These are phyloP conservation scores for Neoboletus subvelutipes DNA, from an alignment of 768 basidiomycete genomes.

Conservation along the genomic window DNA sequence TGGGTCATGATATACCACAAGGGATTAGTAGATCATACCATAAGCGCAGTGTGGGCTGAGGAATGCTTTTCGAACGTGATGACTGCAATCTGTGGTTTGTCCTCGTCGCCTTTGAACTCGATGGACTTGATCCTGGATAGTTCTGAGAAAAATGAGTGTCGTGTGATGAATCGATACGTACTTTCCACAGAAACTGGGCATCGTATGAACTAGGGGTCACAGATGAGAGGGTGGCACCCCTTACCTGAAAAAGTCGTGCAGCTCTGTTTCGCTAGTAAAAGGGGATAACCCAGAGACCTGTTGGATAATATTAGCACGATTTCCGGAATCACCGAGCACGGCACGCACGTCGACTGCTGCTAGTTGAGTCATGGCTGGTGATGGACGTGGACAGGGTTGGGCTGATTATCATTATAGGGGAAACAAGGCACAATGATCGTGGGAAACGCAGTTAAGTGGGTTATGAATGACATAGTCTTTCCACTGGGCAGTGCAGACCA, in stretches of 20 bases:
- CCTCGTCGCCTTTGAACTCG: constrained; percentile 47
- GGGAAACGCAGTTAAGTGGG: neutral
- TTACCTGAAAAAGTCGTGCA: constrained; percentile 82
- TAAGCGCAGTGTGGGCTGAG: constrained; percentile 83
- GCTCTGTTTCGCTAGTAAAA: constrained; percentile 60
- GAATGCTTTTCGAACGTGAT: constrained; percentile 83
- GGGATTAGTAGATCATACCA: constrained; percentile 44
- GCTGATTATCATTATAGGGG: neutral
- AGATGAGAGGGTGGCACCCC: constrained; percentile 20
- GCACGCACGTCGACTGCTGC: constrained; percentile 39
- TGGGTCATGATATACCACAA: neutral
- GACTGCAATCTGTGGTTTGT: constrained; percentile 49
- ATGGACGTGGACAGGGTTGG: neutral
- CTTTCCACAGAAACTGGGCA: constrained; percentile 82
- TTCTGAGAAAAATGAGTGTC: constrained; percentile 2
- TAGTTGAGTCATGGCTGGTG: constrained; percentile 23
- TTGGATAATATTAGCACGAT: neutral
- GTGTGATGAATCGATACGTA: constrained; percentile 31
- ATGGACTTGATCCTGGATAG: constrained; percentile 61
- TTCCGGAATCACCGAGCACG: neutral
- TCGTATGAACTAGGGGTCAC: constrained; percentile 2
- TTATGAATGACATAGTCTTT: constrained; percentile 14
- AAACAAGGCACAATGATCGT: neutral
- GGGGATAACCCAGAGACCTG: constrained; percentile 75
- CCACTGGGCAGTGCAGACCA: constrained; percentile 9